These are phyloP conservation scores for Cryphonectria nitschkei DNA, from an alignment of 2,329 filamentous ascomycete species.

Conservation along the genomic window DNA sequence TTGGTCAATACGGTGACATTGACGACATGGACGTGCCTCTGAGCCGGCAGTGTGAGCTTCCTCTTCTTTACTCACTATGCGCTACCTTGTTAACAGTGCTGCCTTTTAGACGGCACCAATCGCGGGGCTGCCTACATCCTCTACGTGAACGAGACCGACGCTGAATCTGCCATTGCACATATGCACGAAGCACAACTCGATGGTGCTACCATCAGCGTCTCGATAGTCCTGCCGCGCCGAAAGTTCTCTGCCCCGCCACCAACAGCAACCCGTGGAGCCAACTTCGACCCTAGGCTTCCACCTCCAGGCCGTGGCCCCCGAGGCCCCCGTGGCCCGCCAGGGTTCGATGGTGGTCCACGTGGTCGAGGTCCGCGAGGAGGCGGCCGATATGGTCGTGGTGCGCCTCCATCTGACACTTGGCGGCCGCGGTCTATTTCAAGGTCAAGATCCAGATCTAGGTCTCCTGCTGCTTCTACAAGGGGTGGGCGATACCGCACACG, in stretches of 20 bases:
- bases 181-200: slow-evolving; percentile 99
- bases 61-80: slow-evolving; percentile 10
- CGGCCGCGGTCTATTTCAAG: slow-evolving; percentile 62
- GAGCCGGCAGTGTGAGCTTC: slow-evolving; percentile 75
- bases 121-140: slow-evolving; percentile 93
- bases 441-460: slow-evolving; percentile 48
- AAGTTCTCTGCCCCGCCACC: slow-evolving; percentile 83
- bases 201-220: slow-evolving; percentile 80
- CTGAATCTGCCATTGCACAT: slow-evolving; percentile 86
- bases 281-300: slow-evolving; percentile 59
- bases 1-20: slow-evolving; percentile 84
- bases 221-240: slow-evolving; percentile 81
- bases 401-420: slow-evolving; percentile 57
- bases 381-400: slow-evolving; percentile 43
- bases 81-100: slow-evolving; percentile 4
- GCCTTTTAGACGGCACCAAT: slow-evolving; percentile 67
- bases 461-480: slow-evolving; percentile 40
- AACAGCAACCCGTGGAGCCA: slow-evolving; percentile 64
- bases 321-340: slow-evolving; percentile 38
- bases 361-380: slow-evolving; percentile 40
- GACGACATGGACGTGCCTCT: slow-evolving; percentile 87
- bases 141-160: slow-evolving; percentile 75
- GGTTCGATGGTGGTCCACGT: slow-evolving; percentile 41
- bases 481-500: slow-evolving; percentile 49
- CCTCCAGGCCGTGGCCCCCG: slow-evolving; percentile 37